Base-by-base conservation (phyloP, 495 filamentous ascomycete species). In the Gamarada debralockiae region DNA sequence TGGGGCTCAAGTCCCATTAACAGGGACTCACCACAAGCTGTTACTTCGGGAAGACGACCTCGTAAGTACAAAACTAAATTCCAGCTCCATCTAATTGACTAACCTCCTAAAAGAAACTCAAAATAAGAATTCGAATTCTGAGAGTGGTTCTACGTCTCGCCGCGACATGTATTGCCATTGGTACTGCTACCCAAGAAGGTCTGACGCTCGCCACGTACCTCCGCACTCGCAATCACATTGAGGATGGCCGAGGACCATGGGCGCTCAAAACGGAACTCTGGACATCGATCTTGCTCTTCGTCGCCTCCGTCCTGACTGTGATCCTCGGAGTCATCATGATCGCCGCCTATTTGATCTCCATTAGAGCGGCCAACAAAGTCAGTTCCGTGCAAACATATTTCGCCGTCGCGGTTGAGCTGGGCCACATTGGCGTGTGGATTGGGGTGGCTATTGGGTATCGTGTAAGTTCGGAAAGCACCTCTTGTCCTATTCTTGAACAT, bases 81-180 rank as follows among this genome's bases (percentile, higher is more conserved):
- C n/a, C n/a, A n/a, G n/a, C n/a, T n/a, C n/a, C n/a, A n/a, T n/a
- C n/a, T n/a, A n/a, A n/a, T n/a, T n/a, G n/a, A n/a, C n/a, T n/a
- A n/a, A n/a, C n/a, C n/a, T n/a, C n/a, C n/a, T n/a, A n/a, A n/a
- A 15, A 56, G 53, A 44, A 20, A 5, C 55, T 52, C 13, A 58
- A 58, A 23, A 36, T 14, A 21, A 8, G 27, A 33, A 58, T 58
- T 18, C 41, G 55, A 3, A 34, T 48, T 10, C 34, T 58, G 9
- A 48, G 55, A 6, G 25, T 58, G 13, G 25, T 48, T 25, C 9
- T 42, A 20, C 48, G 55, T 2, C 2, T 53, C 17, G 36, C 43
- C 13, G 27, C 37, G 13, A 58, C 50, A 10, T 41, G 17, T 18
- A 10, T 58, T 6, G 48, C 55, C 3, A 42, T 36, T 8, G 33